Evolutionary conservation across 345 rosid genomes (phyloP).

Genomic region (Moringa oleifera): DNA sequence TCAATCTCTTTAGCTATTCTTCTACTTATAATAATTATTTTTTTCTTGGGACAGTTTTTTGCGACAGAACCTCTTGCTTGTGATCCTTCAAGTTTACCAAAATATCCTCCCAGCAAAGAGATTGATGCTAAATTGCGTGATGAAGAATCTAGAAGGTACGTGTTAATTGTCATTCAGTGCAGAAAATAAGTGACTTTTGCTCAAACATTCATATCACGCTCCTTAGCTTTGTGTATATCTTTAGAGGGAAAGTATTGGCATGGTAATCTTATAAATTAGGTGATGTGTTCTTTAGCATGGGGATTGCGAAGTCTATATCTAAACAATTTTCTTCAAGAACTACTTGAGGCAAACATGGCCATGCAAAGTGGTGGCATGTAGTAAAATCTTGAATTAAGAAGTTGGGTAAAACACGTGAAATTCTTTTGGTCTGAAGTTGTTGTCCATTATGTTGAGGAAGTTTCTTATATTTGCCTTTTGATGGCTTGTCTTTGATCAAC

Average conservation of each 20-base stretch:
- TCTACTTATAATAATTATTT: background rate
- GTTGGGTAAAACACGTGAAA: background rate
- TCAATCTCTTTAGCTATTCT: background rate
- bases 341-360: background rate
- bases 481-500: too few species aligned
- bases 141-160: conserved; percentile 71
- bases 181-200: background rate
- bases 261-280: too few species aligned
- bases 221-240: too few species aligned
- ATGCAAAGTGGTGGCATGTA: background rate
- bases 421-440: background rate
- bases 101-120: conserved; percentile 96
- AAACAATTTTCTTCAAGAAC: too few species aligned
- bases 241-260: too few species aligned
- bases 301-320: background rate
- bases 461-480: background rate
- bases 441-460: background rate
- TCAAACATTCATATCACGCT: too few species aligned
- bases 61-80: conserved; percentile 71
- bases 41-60: conserved; percentile 52
- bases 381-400: background rate
- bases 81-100: conserved; percentile 87
- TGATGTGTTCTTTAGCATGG: too few species aligned
- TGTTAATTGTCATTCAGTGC: conserved; percentile 4
- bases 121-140: conserved; percentile 83